Evolutionary conservation across 2,329 filamentous ascomycete genomes (phyloP), one percentile per base, ranked within the genome.

Genomic region (Oidium heveae): DNA sequence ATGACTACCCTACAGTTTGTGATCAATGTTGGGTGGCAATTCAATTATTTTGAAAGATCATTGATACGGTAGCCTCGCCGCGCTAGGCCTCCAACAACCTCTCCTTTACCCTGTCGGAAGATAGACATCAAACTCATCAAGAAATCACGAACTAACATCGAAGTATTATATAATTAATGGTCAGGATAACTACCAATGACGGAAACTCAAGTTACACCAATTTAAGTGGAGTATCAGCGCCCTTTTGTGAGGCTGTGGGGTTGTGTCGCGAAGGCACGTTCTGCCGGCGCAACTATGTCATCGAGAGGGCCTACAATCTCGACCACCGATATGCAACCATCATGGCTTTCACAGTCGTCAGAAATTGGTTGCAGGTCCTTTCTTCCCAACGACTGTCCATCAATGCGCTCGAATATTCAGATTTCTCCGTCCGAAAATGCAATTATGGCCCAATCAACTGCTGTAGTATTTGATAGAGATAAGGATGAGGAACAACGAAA

Each of bases 401-500:
- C 62, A 51, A 56, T 61, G 56, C 61, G 62, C 39, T 62, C 62
- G 50, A 61, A 62, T 58, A 62, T 61, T 55, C 59, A 63, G 50
- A 59, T 54, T 58, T 54, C 58, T 54, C 55, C 57, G 22, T 55
- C 61, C 55, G 58, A 62, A 53, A 63, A 64, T 64, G 69, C 69
- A 59, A 68, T 69, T 60, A 69, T 71, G 58, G 67, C 65, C 57
- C 70, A 72, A 61, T 65, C 61, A 64, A 70, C 65, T 60, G 68
- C 68, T 66, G 66, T 69, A 68, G 68, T 67, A 67, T 68, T 68
- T 63, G 72, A 73, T 59, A 67, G 65, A 59, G 72, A 75, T 63
- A 66, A 80, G 68, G 70, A 72, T 63, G 72, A 82, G 63, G 82
- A 86, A 52, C 81, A 72, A 63, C 67, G 83, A 68, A 74, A 78